These are phyloP conservation scores for Ormosia emarginata DNA, from an alignment of 306 rosid species.

Conservation along the genomic window DNA sequence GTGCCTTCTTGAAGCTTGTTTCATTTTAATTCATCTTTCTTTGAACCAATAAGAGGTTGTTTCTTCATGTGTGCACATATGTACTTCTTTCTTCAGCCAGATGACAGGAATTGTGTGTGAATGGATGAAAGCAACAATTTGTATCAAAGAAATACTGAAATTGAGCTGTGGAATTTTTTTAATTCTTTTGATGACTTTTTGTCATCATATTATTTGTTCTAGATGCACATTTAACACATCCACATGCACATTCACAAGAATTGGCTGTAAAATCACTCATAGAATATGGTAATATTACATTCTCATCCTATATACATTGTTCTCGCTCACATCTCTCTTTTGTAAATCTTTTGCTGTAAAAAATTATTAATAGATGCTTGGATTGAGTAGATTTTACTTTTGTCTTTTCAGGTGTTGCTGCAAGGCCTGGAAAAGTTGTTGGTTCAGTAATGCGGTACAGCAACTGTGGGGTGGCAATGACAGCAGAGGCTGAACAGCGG, in stretches of 20 bases:
- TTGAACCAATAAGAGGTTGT: background rate
- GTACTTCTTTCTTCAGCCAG: background rate
- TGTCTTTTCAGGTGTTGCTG: conserved; percentile 62
- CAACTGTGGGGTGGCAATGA: conserved; percentile 64
- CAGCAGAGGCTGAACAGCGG: conserved; percentile 78
- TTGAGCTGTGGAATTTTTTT: background rate
- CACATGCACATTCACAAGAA: background rate
- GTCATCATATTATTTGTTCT: background rate
- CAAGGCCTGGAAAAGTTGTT: conserved; percentile 91
- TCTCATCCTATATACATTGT: background rate
- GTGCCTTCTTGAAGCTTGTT: background rate
- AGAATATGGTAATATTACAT: background rate
- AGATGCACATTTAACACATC: background rate
- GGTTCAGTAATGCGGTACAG: conserved; percentile 80
- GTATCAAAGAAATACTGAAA: background rate
- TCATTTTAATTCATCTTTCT: background rate
- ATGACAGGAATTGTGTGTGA: background rate
- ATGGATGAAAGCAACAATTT: background rate
- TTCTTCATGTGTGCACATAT: background rate
- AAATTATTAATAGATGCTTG: background rate
- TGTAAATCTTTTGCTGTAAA: background rate
- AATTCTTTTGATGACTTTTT: background rate
- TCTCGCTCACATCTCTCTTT: background rate
- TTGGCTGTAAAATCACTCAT: background rate
- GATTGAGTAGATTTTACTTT: background rate